Base-by-base conservation (phyloP, 2,329 filamentous ascomycete genomes). In the Claviceps lovelessii region DNA sequence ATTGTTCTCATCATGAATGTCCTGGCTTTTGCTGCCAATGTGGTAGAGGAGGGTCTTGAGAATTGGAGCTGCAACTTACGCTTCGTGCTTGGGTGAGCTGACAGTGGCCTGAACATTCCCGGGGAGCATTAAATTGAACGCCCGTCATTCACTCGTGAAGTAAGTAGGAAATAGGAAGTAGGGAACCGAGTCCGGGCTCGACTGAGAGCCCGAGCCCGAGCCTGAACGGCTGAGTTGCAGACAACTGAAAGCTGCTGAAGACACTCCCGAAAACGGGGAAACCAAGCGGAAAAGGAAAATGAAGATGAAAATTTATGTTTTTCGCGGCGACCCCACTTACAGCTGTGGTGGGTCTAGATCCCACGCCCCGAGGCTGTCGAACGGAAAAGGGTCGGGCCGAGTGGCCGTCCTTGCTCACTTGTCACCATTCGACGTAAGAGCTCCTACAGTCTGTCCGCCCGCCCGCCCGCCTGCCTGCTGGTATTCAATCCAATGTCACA, bases 1-100 rank as follows among this genome's bases (percentile, higher is more conserved):
- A 90, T 84, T 77, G 77, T 79, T 86, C 78, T 90, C 87, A 90
- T 90, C 86, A 71, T 62, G 56, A 55, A 62, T 55, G 47, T 46
- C 51, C 49, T 54, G 49, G 48, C 42, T 51, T 51, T 23, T 42
- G 29, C 29, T 47, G 41, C 52, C 48, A 44, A 48, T 28, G 15
- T 6, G 39, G 31, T 29, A 50, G 15, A 51, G 28, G 17, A 28
- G 19, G 15, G 23, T 45, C 11, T 23, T 13, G 11, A 7, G 7
- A 9, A 48, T 41, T 17, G 15, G 28, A 49, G 17, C n/a, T 45
- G 50, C 29, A 57, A 57, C 55, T 57, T 55, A 55, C 53, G 33
- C 48, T 45, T 19, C 17, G n/a, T 29, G 37, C 5, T n/a, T 50
- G 7, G 7, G 42, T 44, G 29, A 17, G 28, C n/a, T 23, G 39